These are phyloP conservation scores for Hyaloperonospora brassicae DNA, from an alignment of 352 stramenopile species.

Conservation along the genomic window DNA sequence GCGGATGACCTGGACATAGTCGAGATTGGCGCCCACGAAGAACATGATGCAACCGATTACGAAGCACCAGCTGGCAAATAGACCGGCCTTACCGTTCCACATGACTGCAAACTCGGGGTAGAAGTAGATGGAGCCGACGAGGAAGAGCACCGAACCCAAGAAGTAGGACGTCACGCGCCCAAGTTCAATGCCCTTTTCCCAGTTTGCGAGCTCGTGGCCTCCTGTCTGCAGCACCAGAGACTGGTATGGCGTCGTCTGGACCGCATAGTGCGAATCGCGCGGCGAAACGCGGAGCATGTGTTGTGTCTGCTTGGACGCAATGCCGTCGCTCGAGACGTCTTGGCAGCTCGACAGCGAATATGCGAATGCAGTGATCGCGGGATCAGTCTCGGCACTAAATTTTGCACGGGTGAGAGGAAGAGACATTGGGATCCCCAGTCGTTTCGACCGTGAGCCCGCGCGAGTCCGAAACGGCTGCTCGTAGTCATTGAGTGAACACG, in stretches of 20 bases:
- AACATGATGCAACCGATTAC: constrained; percentile 69
- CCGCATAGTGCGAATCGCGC: constrained; percentile 25
- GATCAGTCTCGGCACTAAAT: no score
- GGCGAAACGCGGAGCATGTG: constrained; percentile 25
- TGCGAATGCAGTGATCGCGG: no score
- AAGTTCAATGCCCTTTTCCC: constrained; percentile 51
- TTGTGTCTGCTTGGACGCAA: not conserved
- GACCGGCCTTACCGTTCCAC: constrained; percentile 48
- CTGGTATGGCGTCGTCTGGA: constrained; percentile 18
- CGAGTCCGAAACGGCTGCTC: no score
- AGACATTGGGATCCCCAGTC: no score
- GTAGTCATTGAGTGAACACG: no score
- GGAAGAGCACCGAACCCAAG: constrained; percentile 60
- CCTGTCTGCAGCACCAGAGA: constrained; percentile 14
- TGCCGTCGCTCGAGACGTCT: no score
- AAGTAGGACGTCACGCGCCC: constrained; percentile 46
- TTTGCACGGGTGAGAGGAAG: no score
- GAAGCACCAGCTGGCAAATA: constrained; percentile 62
- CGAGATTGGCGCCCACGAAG: constrained; percentile 52
- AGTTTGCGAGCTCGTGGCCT: constrained; percentile 20
- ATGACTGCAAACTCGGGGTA: constrained; percentile 65
- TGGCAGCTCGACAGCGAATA: no score
- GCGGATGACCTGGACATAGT: constrained; percentile 63
- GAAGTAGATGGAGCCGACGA: constrained; percentile 72
- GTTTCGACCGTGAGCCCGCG: no score